Evolutionary conservation across 768 basidiomycete species (phyloP).

Genomic region (Amylocystis lapponica): DNA sequence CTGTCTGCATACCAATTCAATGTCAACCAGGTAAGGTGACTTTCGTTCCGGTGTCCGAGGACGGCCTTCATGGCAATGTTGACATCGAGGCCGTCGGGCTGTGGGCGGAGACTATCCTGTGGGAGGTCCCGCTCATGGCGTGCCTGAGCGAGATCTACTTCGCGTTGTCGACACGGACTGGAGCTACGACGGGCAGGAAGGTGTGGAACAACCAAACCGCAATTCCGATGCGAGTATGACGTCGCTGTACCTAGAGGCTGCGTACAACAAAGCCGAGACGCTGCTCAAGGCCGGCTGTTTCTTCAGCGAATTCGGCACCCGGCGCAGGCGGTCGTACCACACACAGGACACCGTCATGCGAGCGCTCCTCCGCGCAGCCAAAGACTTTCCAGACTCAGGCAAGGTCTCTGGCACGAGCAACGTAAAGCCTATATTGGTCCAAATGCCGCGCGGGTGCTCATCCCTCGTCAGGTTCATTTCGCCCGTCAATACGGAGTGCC

Average conservation of each 20-base stretch:
- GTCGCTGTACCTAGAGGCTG: slow-evolving; percentile 44
- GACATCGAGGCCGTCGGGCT: slow-evolving; percentile 69
- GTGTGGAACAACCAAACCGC: too few relatives aligned
- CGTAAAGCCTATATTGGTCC: slow-evolving; percentile 42
- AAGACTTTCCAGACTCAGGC: slow-evolving; percentile 44
- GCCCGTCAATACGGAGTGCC: slow-evolving; percentile 64
- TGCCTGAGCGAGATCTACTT: slow-evolving; percentile 90
- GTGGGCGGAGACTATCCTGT: slow-evolving; percentile 85
- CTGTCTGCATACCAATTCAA: slow-evolving; percentile 65
- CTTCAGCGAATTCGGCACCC: slow-evolving; percentile 86
- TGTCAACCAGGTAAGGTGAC: slow-evolving; percentile 64
- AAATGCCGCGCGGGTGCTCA: background rate
- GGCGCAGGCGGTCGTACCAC: slow-evolving; percentile 67
- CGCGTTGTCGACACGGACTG: slow-evolving; percentile 70
- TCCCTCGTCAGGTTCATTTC: slow-evolving; percentile 60
- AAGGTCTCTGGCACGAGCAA: slow-evolving; percentile 84
- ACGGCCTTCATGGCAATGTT: slow-evolving; percentile 49
- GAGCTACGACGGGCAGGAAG: slow-evolving; percentile 77
- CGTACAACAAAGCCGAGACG: slow-evolving; percentile 63
- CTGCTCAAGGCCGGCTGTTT: slow-evolving; percentile 60
- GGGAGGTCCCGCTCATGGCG: slow-evolving; percentile 96
- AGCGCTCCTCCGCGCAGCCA: slow-evolving; percentile 59
- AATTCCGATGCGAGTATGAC: background rate
- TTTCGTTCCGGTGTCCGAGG: slow-evolving; percentile 54
- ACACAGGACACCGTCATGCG: slow-evolving; percentile 75